These are phyloP conservation scores for Westerdykella ornata DNA, from an alignment of 2,329 filamentous ascomycete species.

Conservation along the genomic window DNA sequence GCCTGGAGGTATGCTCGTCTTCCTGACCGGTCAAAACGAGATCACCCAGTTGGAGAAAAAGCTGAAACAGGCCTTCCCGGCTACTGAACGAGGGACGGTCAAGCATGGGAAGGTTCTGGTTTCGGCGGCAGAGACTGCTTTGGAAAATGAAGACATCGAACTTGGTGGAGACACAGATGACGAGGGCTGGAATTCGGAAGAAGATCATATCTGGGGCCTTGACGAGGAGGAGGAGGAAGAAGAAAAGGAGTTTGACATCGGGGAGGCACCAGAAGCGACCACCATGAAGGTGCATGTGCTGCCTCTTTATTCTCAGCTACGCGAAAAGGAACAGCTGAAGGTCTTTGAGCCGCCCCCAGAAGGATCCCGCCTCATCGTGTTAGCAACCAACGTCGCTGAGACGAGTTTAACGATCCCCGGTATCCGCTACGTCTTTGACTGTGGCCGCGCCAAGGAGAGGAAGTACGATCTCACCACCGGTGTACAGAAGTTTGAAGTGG, in stretches of 20 bases:
- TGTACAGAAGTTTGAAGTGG: constrained; percentile 90
- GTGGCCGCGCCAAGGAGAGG: constrained; percentile 84
- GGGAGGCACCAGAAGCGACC: constrained; percentile 54
- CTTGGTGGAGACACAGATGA: constrained; percentile 52
- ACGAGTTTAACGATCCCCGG: constrained; percentile 95
- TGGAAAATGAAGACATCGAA: constrained; percentile 83
- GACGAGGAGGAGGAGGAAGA: constrained; percentile 43
- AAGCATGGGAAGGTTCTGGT: constrained; percentile 64
- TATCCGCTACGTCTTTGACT: constrained; percentile 92
- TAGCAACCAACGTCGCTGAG: constrained; percentile 95
- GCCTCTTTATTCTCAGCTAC: constrained; percentile 88
- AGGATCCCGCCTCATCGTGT: constrained; percentile 73
- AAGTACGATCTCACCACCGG: constrained; percentile 81
- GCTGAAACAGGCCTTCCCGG: constrained; percentile 61
- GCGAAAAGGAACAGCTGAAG: constrained; percentile 81
- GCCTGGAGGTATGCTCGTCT: constrained; percentile 84
- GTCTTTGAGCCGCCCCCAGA: constrained; percentile 84
- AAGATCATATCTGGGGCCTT: constrained; percentile 55
- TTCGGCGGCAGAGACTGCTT: constrained; percentile 66
- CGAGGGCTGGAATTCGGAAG: constrained; percentile 48
- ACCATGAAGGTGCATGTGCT: constrained; percentile 71
- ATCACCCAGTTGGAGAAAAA: constrained; percentile 77
- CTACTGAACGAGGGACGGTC: constrained; percentile 42
- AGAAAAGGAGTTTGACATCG: constrained; percentile 58
- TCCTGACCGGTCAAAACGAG: constrained; percentile 89